Evolutionary conservation across 2,329 filamentous ascomycete genomes (phyloP).

Genomic region (Boeremia exigua): DNA sequence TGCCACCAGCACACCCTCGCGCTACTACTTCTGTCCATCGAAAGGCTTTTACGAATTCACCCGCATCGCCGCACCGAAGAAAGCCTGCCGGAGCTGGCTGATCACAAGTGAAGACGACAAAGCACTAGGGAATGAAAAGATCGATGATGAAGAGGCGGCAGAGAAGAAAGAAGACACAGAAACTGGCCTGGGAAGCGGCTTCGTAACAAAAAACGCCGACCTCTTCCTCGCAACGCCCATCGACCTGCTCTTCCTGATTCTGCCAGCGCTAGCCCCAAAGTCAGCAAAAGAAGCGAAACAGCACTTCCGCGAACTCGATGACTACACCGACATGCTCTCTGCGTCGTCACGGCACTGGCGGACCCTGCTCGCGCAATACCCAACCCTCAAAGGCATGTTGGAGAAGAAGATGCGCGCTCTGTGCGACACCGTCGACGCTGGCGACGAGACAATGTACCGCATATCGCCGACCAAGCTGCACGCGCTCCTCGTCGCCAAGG

Average conservation of each 20-base stretch:
- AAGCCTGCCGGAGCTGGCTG: conserved; percentile 61
- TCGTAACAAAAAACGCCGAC: conserved; percentile 70
- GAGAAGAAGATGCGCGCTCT: conserved; percentile 71
- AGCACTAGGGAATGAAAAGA: neutral
- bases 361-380: conserved; percentile 59
- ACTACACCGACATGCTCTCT: conserved; percentile 71
- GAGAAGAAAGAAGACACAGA: neutral
- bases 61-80: conserved; percentile 58
- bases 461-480: conserved; percentile 75
- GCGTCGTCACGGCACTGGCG: conserved; percentile 64
- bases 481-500: conserved; percentile 71
- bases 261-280: conserved; percentile 70
- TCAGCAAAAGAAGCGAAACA: conserved; percentile 60
- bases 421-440: conserved; percentile 83
- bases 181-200: conserved; percentile 49
- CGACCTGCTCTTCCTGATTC: conserved; percentile 82
- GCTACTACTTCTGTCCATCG: conserved; percentile 66
- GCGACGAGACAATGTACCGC: conserved; percentile 84
- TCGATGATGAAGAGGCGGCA: neutral
- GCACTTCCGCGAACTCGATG: conserved; percentile 72
- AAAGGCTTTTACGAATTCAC: conserved; percentile 68
- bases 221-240: conserved; percentile 84
- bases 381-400: conserved; percentile 53
- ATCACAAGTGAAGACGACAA: conserved; percentile 40
- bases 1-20: conserved; percentile 53